phyloP scores from a whole-genome alignment of 164 flowering plant species.

The Vitis rupestris region DNA sequence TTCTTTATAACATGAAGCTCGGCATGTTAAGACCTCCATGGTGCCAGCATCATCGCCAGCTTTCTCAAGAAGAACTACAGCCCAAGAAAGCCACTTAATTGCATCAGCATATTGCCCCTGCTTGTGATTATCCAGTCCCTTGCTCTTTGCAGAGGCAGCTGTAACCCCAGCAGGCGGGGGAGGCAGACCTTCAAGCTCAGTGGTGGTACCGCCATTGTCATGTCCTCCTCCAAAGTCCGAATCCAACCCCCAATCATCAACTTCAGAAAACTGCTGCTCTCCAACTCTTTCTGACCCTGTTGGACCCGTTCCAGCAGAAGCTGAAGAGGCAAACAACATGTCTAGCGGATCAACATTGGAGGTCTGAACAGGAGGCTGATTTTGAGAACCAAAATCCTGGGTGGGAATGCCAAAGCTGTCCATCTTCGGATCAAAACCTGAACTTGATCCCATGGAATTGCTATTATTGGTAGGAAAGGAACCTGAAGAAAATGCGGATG shows the following conservation, averaged over 20 bases:
- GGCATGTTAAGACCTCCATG: constrained; percentile 64
- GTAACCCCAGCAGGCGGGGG: constrained; percentile 89
- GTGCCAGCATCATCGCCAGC: constrained; percentile 48
- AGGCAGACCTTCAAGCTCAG: constrained; percentile 94
- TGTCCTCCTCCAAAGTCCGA: constrained; percentile 54
- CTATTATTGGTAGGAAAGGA: constrained; percentile 21
- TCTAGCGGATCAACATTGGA: constrained; percentile 59
- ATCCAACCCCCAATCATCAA: constrained; percentile 80
- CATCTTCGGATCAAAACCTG: constrained; percentile 19
- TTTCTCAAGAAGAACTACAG: constrained; percentile 72
- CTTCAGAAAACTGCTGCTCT: constrained; percentile 39
- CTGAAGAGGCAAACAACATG: constrained; percentile 51
- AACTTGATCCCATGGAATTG: constrained; percentile 26
- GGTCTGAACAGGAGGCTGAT: constrained; percentile 36
- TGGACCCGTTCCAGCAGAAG: constrained; percentile 33
- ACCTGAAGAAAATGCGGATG: constrained; percentile 25
- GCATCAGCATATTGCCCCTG: constrained; percentile 99
- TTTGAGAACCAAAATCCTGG: constrained; percentile 25
- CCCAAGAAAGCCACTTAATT: constrained; percentile 98
- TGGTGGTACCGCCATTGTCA: constrained; percentile 55
- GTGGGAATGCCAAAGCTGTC: constrained; percentile 48
- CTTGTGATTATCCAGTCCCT: constrained; percentile 85
- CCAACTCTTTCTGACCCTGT: constrained; percentile 29
- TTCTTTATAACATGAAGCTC: constrained; percentile 98
- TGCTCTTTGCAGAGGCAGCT: constrained; percentile 68